Conservation (phyloP, 2,329 filamentous ascomycete species). For the Talaromyces sp. region DNA sequence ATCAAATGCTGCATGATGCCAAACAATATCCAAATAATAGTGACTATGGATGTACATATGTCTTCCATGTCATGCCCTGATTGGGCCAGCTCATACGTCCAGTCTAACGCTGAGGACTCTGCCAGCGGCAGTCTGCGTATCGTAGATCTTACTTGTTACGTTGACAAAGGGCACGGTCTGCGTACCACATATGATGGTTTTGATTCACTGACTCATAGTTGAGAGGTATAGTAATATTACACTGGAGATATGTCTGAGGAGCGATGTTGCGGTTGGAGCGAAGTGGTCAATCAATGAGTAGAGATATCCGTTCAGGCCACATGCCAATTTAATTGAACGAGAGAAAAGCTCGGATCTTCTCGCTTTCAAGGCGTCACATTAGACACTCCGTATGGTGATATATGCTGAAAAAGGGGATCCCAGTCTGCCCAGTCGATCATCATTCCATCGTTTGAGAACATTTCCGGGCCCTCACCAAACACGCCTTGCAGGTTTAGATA, state of each 20-base stretch:
- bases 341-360: not conserved
- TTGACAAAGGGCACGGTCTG: no score
- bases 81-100: not conserved
- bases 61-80: not conserved
- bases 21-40: not conserved
- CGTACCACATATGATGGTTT: not conserved
- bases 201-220: not conserved
- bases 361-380: not conserved
- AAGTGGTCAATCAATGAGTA: not conserved
- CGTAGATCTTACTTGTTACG: not conserved
- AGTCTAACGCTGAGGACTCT: not conserved
- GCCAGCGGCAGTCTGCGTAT: not conserved
- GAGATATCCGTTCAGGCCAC: not conserved
- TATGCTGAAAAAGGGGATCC: constrained; percentile 10
- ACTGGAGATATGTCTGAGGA: not conserved
- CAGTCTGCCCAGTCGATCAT: constrained; percentile 9
- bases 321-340: not conserved
- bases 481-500: not conserved
- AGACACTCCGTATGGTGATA: constrained; percentile 13
- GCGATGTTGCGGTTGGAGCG: not conserved
- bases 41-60: not conserved
- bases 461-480: not conserved
- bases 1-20: not conserved
- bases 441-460: not conserved
- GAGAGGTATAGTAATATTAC: not conserved